Evolutionary conservation across 2,329 filamentous ascomycete species (phyloP).

Genomic region (Fusarium sp.): DNA sequence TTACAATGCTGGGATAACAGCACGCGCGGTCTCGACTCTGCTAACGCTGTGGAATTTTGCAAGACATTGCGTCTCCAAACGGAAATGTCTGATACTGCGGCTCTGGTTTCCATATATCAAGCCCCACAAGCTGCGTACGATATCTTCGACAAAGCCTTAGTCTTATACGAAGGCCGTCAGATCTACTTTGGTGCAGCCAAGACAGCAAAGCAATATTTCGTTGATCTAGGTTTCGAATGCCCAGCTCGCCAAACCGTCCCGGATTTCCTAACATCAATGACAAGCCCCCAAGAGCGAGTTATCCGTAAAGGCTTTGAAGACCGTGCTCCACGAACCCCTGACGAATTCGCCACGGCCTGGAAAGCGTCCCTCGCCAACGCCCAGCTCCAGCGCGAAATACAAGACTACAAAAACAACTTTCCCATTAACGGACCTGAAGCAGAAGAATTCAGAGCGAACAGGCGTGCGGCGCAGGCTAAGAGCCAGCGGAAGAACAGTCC

Average conservation of each 20-base stretch:
- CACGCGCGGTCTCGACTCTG: slow-evolving; percentile 75
- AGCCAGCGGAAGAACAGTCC: slow-evolving; percentile 47
- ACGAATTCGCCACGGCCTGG: slow-evolving; percentile 72
- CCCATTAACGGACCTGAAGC: slow-evolving; percentile 58
- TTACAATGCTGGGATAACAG: slow-evolving; percentile 76
- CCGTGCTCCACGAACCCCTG: slow-evolving; percentile 69
- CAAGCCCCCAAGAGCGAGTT: slow-evolving; percentile 69
- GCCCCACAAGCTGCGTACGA: slow-evolving; percentile 75
- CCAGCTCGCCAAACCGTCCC: slow-evolving; percentile 76
- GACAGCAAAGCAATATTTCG: slow-evolving; percentile 73
- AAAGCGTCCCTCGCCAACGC: slow-evolving; percentile 54
- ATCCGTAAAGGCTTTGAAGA: slow-evolving; percentile 68
- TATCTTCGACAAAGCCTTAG: slow-evolving; percentile 69
- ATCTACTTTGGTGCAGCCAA: slow-evolving; percentile 73
- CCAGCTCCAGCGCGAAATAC: slow-evolving; percentile 63
- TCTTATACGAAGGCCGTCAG: slow-evolving; percentile 72
- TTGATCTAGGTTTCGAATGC: slow-evolving; percentile 75
- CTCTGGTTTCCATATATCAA: slow-evolving; percentile 81
- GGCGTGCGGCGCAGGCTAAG: slow-evolving; percentile 61
- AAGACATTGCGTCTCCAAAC: slow-evolving; percentile 76
- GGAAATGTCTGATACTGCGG: slow-evolving; percentile 74
- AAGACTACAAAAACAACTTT: slow-evolving; percentile 59
- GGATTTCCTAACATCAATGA: slow-evolving; percentile 82
- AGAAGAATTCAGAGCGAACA: slow-evolving; percentile 61
- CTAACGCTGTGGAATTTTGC: slow-evolving; percentile 81